A percentile compares a stretch with the other conserved stretches of the same genome.
Conservation (phyloP, 192 early-diverging fungal species). For the Coemansia sp. region DNA sequence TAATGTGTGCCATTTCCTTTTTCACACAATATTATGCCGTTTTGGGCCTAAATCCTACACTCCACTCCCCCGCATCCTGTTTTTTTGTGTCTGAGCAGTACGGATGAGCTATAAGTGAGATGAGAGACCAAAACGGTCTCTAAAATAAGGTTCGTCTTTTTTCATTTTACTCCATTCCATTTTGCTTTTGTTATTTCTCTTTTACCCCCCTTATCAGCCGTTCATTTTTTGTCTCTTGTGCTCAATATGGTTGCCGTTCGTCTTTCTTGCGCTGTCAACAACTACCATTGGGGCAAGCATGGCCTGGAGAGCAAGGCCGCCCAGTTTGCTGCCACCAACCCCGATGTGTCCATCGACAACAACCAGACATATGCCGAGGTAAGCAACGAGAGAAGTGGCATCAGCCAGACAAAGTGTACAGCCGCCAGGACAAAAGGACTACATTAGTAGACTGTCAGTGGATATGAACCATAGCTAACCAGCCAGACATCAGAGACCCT, state of each 20-base stretch:
- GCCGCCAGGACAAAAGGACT: too few relatives aligned
- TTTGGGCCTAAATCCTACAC: too few relatives aligned
- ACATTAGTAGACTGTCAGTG: background rate
- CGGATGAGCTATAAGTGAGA: too few relatives aligned
- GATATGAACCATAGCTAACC: background rate
- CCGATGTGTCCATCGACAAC: conserved; percentile 56
- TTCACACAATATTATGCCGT: too few relatives aligned
- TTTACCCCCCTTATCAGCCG: background rate
- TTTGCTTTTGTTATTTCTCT: background rate
- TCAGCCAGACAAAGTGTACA: too few relatives aligned
- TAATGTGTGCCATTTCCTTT: too few relatives aligned
- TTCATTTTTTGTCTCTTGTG: background rate
- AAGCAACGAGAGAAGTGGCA: conserved; percentile 21
- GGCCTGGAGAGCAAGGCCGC: conserved; percentile 80
- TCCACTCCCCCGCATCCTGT: background rate
- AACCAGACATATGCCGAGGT: conserved; percentile 81
- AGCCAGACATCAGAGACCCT: background rate
- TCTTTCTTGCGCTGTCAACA: conserved; percentile 72
- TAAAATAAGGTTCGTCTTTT: background rate
- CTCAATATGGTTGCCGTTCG: conserved; percentile 38
- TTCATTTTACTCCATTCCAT: background rate
- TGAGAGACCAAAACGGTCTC: too few relatives aligned
- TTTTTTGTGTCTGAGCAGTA: too few relatives aligned
- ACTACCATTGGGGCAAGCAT: conserved; percentile 96
- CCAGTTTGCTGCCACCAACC: conserved; percentile 66